Base-by-base conservation (phyloP, 805 yeast species). In the Kodamaea leandrae region DNA sequence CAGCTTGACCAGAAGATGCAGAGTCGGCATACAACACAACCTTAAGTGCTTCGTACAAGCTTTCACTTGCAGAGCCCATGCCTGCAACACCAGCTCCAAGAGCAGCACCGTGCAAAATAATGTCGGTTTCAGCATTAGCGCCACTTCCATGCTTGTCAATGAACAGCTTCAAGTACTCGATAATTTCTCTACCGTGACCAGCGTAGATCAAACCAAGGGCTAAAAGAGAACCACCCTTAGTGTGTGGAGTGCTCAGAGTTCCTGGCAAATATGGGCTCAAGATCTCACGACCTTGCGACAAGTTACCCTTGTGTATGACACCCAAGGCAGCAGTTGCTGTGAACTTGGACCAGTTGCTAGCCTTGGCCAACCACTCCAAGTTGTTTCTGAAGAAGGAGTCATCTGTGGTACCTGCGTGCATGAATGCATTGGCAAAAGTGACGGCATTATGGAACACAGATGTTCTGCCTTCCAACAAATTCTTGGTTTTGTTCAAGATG, bases 321-420 rank as follows among this genome's bases (percentile, higher is more conserved):
- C 99, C 99, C 46, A 93, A 71, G 10, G 98, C 97, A 6, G 98
- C 98, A 10, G 98, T 91, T 2, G 98, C 97, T 0, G 96, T 82
- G 62, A 93, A 93, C 60, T 91, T 93, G 4, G 97, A 89, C 99
- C 99, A 93, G 64, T 91, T 89, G 35, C 91, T 83, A n/a, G 99
- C 97, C 65, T 89, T 87, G 32, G 95, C 95, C 51, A 93, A 73
- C 97, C 98, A 93, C 55, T 91, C 96, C 55, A 89, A 72, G 58
- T 93, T 93, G 32, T 83, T 77, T 60, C 43, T 77, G 66, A 91
- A 85, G 57, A 93, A 93, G 0, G 89, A 80, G 61, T 93, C 97
- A 56, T 86, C 95, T 6, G 98, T 87, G 10, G 99, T 93, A 43
- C 98, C 99, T 27, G 93, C 86, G 62, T 90, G 96, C 78, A 91